A percentile compares a stretch with the other conserved stretches of the same genome.
Conservation (phyloP, 768 basidiomycete genomes). For the Kwoniella dejecticola region DNA sequence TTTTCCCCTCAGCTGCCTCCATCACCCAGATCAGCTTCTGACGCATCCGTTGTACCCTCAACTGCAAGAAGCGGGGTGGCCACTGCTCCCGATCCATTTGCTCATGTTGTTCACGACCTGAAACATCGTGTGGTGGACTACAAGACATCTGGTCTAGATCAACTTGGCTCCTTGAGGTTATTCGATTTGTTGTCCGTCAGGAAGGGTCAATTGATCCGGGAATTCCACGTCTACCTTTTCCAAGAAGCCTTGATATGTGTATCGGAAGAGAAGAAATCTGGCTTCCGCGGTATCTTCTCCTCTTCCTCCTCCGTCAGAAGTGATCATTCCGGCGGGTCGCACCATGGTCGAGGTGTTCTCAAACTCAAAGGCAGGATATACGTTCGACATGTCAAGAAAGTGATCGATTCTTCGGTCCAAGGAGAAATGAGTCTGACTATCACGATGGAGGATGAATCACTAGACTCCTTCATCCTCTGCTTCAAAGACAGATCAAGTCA, state of each 20-base stretch:
- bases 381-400: constrained; percentile 87
- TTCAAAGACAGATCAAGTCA: constrained; percentile 88
- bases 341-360: constrained; percentile 60
- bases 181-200: constrained; percentile 88
- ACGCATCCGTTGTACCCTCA: constrained; percentile 9
- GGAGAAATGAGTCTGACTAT: constrained; percentile 93
- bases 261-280: constrained; percentile 90
- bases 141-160: constrained; percentile 85
- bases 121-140: constrained; percentile 89
- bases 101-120: constrained; percentile 82
- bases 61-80: constrained; percentile 9
- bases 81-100: constrained; percentile 59
- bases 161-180: constrained; percentile 81
- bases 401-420: constrained; percentile 69
- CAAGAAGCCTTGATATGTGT: constrained; percentile 97
- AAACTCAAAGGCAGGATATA: constrained; percentile 94
- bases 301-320: constrained; percentile 36
- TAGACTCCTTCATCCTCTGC: constrained; percentile 93
- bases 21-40: constrained; percentile 32
- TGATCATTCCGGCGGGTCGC: constrained; percentile 22
- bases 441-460: constrained; percentile 91
- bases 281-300: constrained; percentile 72
- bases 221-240: constrained; percentile 96
- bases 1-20: constrained; percentile 37
- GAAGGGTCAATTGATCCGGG: constrained; percentile 82